phyloP scores from a whole-genome alignment of 1,284 basidiomycete genomes.

The Inonotus hispidus region DNA sequence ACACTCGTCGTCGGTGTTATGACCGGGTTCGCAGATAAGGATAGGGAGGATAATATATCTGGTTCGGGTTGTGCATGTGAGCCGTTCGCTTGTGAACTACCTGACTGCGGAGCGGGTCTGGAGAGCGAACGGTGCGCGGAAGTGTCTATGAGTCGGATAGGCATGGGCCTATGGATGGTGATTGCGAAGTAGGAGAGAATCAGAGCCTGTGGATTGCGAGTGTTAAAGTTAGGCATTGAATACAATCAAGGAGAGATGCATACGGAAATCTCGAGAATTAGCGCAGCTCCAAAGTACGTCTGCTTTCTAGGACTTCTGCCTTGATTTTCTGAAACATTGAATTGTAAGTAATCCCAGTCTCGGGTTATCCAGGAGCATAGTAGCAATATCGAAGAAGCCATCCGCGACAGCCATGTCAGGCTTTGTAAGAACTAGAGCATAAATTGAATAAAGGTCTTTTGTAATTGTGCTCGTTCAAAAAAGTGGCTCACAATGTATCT shows the following conservation, averaged over 20 bases:
- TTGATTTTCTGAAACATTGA: constrained; percentile 25
- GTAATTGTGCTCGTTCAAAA: background rate
- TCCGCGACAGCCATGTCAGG: constrained; percentile 49
- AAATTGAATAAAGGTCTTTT: background rate
- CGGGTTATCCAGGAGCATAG: constrained; percentile 37
- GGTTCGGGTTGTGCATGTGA: constrained; percentile 21
- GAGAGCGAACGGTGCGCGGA: constrained; percentile 31
- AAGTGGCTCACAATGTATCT: constrained; percentile 51
- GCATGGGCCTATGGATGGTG: constrained; percentile 56
- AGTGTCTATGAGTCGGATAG: constrained; percentile 61
- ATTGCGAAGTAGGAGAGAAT: constrained; percentile 46
- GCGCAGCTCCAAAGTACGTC: constrained; percentile 40
- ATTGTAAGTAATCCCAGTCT: constrained; percentile 35
- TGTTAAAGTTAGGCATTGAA: constrained; percentile 12
- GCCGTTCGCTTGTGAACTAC: constrained; percentile 27
- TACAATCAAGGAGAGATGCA: constrained; percentile 24
- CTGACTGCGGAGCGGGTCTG: constrained; percentile 31
- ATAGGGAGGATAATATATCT: constrained; percentile 54
- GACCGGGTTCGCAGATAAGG: constrained; percentile 59
- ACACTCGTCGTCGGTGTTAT: constrained; percentile 23
- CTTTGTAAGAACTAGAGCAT: constrained; percentile 48
- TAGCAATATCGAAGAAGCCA: constrained; percentile 45
- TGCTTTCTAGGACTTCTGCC: constrained; percentile 27
- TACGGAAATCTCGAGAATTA: constrained; percentile 51
- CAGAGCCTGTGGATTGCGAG: constrained; percentile 37